A percentile compares a stretch with the other conserved stretches of the same genome.
Evolutionary conservation across 306 rosid species (phyloP).

Genomic region (Quillaja saponaria): DNA sequence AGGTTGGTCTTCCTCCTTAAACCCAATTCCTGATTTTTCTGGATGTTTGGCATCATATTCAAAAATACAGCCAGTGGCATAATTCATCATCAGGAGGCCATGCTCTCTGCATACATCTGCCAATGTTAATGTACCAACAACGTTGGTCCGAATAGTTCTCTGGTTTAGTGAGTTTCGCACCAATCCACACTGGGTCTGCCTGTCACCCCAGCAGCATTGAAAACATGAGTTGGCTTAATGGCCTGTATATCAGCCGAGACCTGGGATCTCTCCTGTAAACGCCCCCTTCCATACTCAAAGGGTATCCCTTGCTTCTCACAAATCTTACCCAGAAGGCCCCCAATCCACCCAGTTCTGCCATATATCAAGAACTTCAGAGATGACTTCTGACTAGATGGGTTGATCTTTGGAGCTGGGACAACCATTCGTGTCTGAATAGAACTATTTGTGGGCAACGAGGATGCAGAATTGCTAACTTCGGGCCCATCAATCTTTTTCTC

Average conservation of each 20-base stretch:
- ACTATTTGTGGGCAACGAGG: slow-evolving; percentile 14
- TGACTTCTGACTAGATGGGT: slow-evolving; percentile 31
- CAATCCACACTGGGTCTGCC: slow-evolving; percentile 56
- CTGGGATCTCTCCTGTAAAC: slow-evolving; percentile 48
- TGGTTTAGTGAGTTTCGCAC: slow-evolving; percentile 50
- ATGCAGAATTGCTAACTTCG: slow-evolving; percentile 4
- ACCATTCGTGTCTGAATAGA: slow-evolving; percentile 28
- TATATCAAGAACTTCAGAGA: slow-evolving; percentile 52
- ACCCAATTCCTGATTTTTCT: slow-evolving; percentile 38
- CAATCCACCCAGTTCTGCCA: slow-evolving; percentile 59
- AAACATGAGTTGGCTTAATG: slow-evolving; percentile 54
- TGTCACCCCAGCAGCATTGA: slow-evolving; percentile 54
- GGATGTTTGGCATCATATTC: slow-evolving; percentile 46
- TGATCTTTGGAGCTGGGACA: slow-evolving; percentile 30
- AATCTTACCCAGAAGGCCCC: slow-evolving; percentile 51
- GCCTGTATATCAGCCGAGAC: slow-evolving; percentile 45
- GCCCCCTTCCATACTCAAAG: slow-evolving; percentile 49
- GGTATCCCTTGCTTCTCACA: slow-evolving; percentile 49
- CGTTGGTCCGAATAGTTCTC: slow-evolving; percentile 47
- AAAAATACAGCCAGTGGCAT: slow-evolving; percentile 47
- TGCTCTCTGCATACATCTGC: slow-evolving; percentile 50
- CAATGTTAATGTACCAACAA: slow-evolving; percentile 47
- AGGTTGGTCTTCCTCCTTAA: slow-evolving; percentile 42
- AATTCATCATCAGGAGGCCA: slow-evolving; percentile 45
- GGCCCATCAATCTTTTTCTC: slow-evolving; percentile 41